Percentiles rank a stretch among this genome's conserved stretches.
These are phyloP conservation scores for Pulveroboletus sp. DNA, from an alignment of 768 basidiomycete genomes.

Conservation along the genomic window DNA sequence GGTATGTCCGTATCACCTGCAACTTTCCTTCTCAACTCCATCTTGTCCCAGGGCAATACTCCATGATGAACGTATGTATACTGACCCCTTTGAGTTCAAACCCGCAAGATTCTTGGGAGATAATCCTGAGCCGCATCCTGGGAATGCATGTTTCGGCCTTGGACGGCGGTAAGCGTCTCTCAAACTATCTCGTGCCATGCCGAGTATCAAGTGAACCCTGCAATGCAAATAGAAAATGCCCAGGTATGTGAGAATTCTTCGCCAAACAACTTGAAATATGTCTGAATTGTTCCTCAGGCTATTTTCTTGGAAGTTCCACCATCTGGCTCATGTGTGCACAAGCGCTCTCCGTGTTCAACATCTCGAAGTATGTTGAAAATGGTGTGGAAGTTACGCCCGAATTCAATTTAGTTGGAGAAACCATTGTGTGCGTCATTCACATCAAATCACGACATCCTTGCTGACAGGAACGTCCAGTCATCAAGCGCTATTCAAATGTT, in stretches of 20 bases:
- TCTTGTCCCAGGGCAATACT: slow-evolving; percentile 14
- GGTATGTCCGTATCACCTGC: not conserved
- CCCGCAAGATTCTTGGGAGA: slow-evolving; percentile 24
- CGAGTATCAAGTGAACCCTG: not conserved
- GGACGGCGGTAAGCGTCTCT: slow-evolving; percentile 15
- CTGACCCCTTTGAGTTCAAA: slow-evolving; percentile 17
- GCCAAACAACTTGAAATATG: too few relatives aligned
- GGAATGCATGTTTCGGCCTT: slow-evolving; percentile 16
- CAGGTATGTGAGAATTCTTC: not conserved
- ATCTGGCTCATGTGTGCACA: slow-evolving; percentile 15
- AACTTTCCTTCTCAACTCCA: not conserved
- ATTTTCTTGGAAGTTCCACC: too few relatives aligned
- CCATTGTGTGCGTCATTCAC: slow-evolving; percentile 3
- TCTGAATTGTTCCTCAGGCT: too few relatives aligned
- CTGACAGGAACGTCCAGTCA: too few relatives aligned
- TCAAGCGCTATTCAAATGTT: too few relatives aligned
- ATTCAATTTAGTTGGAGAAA: slow-evolving; percentile 28
- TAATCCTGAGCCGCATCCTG: slow-evolving; percentile 13
- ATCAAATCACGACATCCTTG: too few relatives aligned
- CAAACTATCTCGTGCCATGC: not conserved
- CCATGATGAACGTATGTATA: slow-evolving; percentile 15
- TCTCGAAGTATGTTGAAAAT: slow-evolving; percentile 38
- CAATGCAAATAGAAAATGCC: not conserved
- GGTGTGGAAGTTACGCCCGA: slow-evolving; percentile 43
- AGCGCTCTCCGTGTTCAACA: slow-evolving; percentile 42